Base-by-base conservation (phyloP, 495 filamentous ascomycete species). In the Neurospora sp. region DNA sequence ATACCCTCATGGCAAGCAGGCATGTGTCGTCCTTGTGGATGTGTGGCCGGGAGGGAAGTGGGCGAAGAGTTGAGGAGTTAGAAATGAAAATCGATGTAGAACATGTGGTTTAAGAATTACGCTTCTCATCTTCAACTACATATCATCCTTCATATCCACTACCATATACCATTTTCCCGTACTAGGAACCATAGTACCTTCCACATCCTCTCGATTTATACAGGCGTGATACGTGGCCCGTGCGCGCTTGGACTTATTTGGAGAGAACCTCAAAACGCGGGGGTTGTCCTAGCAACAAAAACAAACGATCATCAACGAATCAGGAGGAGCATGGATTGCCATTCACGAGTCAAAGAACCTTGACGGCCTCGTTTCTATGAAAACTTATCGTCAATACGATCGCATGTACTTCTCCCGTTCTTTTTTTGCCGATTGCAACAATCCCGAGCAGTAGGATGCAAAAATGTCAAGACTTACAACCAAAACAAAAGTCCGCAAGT, bases 401-500 rank as follows among this genome's bases (percentile, higher is more conserved):
- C 44, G 31, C 71, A 38, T 60, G 23, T 27, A 72, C 66, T 60
- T 69, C 9, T 46, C 75, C 66, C 49, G 39, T 46, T 66, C 11
- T 39, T 62, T 60, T 37, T 40, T 75, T 10, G 16, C 4, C 35
- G 31, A 40, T 40, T 54, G 35, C 73, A 76, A 66, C 27, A 69
- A 4, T 14, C 69, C 27, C 72, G 54, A 70, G 6, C 46, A 23
- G 23, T n/a, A n/a, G 12, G n/a, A 72, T 62, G 46, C 40, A 20
- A 66, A 12, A 2, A 23, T 39, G 31, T 42, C 20, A 5, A 73
- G 70, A 71, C 83, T 85, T 82, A 72, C 82, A 35, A 80, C 78
- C 39, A 74, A 80, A 54, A 75, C 76, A 8, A 79, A 79, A 39
- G 70, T 80, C 16, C 81, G 84, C 9, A 84, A 82, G 78, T 86